A percentile compares a stretch with the other conserved stretches of the same genome.
Conservation (phyloP, 306 rosid species). For the Acmispon strigosus region DNA sequence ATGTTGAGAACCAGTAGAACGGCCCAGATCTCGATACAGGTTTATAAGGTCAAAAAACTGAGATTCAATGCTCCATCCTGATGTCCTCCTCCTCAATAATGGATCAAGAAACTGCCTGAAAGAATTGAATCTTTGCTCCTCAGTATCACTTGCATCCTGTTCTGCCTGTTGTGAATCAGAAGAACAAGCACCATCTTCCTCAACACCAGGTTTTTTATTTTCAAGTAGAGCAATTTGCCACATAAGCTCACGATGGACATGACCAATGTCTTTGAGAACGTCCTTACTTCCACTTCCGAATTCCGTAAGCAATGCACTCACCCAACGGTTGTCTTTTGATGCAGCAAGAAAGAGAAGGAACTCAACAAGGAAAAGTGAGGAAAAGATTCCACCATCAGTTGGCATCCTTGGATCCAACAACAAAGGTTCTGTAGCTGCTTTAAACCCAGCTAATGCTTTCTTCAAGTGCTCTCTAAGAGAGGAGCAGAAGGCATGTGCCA, state of each 20-base stretch:
- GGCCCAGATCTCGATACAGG: conserved; percentile 89
- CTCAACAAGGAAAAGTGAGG: conserved; percentile 85
- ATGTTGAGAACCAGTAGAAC: conserved; percentile 60
- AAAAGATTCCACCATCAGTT: conserved; percentile 50
- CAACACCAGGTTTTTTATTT: conserved; percentile 62
- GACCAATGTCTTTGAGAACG: conserved; percentile 85
- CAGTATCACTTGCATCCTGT: conserved; percentile 52
- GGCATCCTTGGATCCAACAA: conserved; percentile 76
- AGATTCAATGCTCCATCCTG: conserved; percentile 93
- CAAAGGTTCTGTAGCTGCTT: conserved; percentile 53
- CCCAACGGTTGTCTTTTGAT: conserved; percentile 96
- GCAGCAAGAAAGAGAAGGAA: conserved; percentile 97
- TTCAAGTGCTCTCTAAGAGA: conserved; percentile 75
- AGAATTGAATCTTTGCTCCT: conserved; percentile 88
- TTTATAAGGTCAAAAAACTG: conserved; percentile 92
- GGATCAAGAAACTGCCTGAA: conserved; percentile 97
- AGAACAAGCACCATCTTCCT: conserved; percentile 57
- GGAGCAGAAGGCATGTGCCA: conserved; percentile 87
- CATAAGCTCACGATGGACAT: conserved; percentile 76
- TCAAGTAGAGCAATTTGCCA: conserved; percentile 95
- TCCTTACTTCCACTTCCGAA: conserved; percentile 90
- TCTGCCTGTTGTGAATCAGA: conserved; percentile 65
- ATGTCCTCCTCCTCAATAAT: conserved; percentile 71
- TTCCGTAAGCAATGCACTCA: conserved; percentile 80
- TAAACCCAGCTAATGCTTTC: conserved; percentile 69